A percentile compares a stretch with the other conserved stretches of the same genome.
These are phyloP conservation scores for Pezicula radicicola DNA, from an alignment of 2,329 filamentous ascomycete genomes.

Conservation along the genomic window DNA sequence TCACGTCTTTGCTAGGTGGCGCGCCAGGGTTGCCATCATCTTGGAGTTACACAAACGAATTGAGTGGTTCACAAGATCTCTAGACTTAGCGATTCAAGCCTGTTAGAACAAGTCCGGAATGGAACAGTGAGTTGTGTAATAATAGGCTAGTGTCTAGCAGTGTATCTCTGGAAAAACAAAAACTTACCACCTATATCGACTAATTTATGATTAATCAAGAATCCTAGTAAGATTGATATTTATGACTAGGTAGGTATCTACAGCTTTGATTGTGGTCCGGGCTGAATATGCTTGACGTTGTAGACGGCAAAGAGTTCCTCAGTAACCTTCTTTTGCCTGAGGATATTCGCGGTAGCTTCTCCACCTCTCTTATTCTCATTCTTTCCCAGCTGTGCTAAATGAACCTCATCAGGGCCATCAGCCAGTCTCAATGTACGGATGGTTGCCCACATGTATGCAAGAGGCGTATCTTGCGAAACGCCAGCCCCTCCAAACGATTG, in stretches of 20 bases:
- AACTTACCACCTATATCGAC: too few relatives aligned
- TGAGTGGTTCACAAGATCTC: too few relatives aligned
- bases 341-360: conserved; percentile 58
- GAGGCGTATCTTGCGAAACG: conserved; percentile 89
- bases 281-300: conserved; percentile 34
- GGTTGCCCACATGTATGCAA: conserved; percentile 78
- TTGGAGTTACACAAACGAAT: too few relatives aligned
- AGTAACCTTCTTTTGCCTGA: conserved; percentile 61
- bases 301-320: conserved; percentile 64
- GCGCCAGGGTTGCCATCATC: too few relatives aligned
- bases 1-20: too few relatives aligned
- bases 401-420: conserved; percentile 96
- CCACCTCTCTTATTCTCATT: conserved; percentile 74
- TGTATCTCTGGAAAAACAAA: too few relatives aligned
- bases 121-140: too few relatives aligned
- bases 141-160: too few relatives aligned
- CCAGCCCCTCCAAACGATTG: conserved; percentile 91
- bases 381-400: conserved; percentile 74
- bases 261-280: conserved; percentile 27
- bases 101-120: too few relatives aligned
- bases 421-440: conserved; percentile 82
- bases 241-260: conserved; percentile 12
- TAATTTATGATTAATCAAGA: too few relatives aligned
- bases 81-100: too few relatives aligned
- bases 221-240: too few relatives aligned